Evolutionary conservation across 495 filamentous ascomycete genomes (phyloP).

Genomic region (Lophiotrema nucula): DNA sequence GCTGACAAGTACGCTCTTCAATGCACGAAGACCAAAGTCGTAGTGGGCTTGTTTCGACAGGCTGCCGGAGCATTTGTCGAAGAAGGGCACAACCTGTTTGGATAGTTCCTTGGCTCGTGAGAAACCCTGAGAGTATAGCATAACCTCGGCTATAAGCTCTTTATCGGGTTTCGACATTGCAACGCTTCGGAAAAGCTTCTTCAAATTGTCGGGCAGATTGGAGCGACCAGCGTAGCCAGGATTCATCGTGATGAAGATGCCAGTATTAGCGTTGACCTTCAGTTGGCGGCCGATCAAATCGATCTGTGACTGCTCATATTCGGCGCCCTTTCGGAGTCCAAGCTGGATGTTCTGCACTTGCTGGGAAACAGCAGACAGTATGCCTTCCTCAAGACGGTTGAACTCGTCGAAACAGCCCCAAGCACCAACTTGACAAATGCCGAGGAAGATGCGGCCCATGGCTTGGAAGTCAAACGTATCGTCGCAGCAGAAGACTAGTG

Average conservation of each 20-base stretch:
- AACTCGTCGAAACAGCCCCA: conserved; percentile 99
- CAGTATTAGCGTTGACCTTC: conserved; percentile 83
- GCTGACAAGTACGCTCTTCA: conserved; percentile 97
- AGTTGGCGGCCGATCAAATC: conserved; percentile 89
- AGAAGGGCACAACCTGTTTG: conserved; percentile 94
- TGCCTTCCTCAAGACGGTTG: conserved; percentile 95
- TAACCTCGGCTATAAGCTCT: conserved; percentile 98
- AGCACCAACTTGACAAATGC: conserved; percentile 97
- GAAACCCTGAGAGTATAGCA: conserved; percentile 99
- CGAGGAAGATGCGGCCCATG: conserved; percentile 98
- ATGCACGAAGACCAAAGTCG: conserved; percentile 93
- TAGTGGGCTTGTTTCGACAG: conserved; percentile 98
- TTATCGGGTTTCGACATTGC: conserved; percentile 99
- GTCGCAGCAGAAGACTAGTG: conserved; percentile 97
- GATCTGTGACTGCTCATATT: conserved; percentile 79
- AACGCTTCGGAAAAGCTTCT: conserved; percentile 98
- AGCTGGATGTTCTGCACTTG: conserved; percentile 99
- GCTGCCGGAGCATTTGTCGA: conserved; percentile 76
- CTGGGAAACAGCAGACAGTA: conserved; percentile 95
- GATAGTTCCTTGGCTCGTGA: conserved; percentile 89
- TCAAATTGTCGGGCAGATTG: conserved; percentile 96
- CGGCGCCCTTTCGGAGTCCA: conserved; percentile 75
- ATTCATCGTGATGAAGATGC: conserved; percentile 99
- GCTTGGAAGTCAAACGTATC: conserved; percentile 99
- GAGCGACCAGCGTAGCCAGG: conserved; percentile 97